Conservation (phyloP, 176 grass and related monocot species). For the Triticum urartu region DNA sequence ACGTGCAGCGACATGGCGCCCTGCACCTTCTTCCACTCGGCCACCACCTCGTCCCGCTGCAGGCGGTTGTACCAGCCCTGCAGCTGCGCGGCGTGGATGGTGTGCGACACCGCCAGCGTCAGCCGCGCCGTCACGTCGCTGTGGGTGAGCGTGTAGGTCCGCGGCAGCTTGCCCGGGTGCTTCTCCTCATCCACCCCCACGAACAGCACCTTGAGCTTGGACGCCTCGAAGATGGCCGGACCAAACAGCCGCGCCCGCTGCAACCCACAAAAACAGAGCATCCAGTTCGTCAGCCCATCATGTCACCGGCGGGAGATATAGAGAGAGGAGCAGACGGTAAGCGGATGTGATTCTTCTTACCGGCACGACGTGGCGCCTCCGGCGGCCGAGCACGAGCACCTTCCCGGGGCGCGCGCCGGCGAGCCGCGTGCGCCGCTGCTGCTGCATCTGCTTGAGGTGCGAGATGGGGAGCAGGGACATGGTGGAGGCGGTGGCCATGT, state of each 20-base stretch:
- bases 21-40: conserved; percentile 88
- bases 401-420: not conserved
- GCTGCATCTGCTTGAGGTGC: conserved; percentile 46
- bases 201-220: conserved; percentile 96
- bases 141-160: conserved; percentile 96
- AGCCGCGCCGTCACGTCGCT: conserved; percentile 86
- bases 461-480: conserved; percentile 57
- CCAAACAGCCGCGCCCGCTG: conserved; percentile 90
- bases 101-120: conserved; percentile 84
- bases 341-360: conserved; percentile 7
- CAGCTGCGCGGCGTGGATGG: conserved; percentile 83
- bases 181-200: conserved; percentile 63
- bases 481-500: conserved; percentile 41
- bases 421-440: conserved; percentile 6
- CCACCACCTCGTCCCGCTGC: conserved; percentile 97
- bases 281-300: not conserved
- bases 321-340: not conserved
- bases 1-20: conserved; percentile 93
- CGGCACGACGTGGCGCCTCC: conserved; percentile 37
- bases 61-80: conserved; percentile 92
- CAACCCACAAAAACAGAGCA: not conserved
- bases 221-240: conserved; percentile 87
- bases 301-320: not conserved
- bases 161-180: conserved; percentile 54
- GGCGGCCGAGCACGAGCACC: conserved; percentile 28